These are phyloP conservation scores for Septoria petroselini DNA, from an alignment of 2,329 filamentous ascomycete genomes.

Conservation along the genomic window DNA sequence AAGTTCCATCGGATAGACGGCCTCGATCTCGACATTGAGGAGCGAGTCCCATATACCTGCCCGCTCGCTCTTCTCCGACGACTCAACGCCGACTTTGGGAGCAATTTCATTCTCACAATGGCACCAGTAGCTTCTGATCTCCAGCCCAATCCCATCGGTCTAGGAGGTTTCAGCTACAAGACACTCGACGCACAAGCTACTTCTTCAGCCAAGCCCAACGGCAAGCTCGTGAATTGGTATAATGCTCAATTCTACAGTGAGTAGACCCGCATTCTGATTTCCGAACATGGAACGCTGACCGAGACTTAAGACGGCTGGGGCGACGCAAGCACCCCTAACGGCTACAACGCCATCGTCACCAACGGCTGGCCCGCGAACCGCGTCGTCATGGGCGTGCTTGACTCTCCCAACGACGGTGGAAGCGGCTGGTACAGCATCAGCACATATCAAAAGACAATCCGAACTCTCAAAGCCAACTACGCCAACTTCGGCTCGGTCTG, in stretches of 20 bases:
- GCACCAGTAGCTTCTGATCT: slow-evolving; percentile 34
- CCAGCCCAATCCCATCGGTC: slow-evolving; percentile 20
- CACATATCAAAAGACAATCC: slow-evolving; percentile 25
- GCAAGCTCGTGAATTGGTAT: slow-evolving; percentile 34
- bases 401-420: slow-evolving; percentile 30
- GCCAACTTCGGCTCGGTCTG: slow-evolving; percentile 29
- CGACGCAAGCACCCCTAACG: slow-evolving; percentile 25
- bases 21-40: slow-evolving; percentile 36
- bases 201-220: slow-evolving; percentile 25
- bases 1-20: slow-evolving; percentile 31
- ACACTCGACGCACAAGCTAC: slow-evolving; percentile 28
- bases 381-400: slow-evolving; percentile 31
- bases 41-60: slow-evolving; percentile 28
- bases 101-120: slow-evolving; percentile 36
- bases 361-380: slow-evolving; percentile 27
- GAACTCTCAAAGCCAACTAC: slow-evolving; percentile 26
- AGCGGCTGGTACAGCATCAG: slow-evolving; percentile 28
- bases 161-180: slow-evolving; percentile 30
- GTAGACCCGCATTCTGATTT: too few relatives aligned
- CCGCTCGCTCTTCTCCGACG: slow-evolving; percentile 30
- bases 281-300: too few relatives aligned
- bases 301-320: slow-evolving; percentile 36
- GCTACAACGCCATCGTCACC: slow-evolving; percentile 31
- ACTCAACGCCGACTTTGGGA: slow-evolving; percentile 31
- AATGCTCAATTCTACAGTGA: slow-evolving; percentile 37